These are phyloP conservation scores for Thielaviopsis punctulata DNA, from an alignment of 2,329 filamentous ascomycete species.

Conservation along the genomic window DNA sequence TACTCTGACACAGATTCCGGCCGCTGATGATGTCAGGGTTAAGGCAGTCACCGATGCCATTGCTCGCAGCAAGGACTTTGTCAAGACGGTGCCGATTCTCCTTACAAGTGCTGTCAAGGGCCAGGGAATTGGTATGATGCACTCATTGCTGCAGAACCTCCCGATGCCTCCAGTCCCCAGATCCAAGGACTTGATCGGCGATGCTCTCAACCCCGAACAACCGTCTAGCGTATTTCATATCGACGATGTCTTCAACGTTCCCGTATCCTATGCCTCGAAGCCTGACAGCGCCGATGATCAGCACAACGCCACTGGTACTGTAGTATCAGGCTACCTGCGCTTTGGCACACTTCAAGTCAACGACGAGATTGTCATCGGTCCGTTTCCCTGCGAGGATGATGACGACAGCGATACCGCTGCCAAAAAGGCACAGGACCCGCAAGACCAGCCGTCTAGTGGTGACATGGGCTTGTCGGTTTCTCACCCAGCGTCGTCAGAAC, in stretches of 20 bases:
- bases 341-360: conserved; percentile 63
- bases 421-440: conserved; percentile 18
- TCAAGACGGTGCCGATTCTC: conserved; percentile 56
- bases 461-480: conserved; percentile 26
- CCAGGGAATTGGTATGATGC: conserved; percentile 61
- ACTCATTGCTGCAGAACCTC: conserved; percentile 62
- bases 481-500: conserved; percentile 35
- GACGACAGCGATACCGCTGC: not conserved
- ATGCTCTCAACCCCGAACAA: conserved; percentile 38
- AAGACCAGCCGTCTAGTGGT: conserved; percentile 25
- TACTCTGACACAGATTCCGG: conserved; percentile 39
- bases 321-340: conserved; percentile 73
- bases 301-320: conserved; percentile 39
- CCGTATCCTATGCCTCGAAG: conserved; percentile 33
- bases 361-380: conserved; percentile 62
- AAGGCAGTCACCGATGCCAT: conserved; percentile 37
- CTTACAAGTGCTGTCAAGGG: conserved; percentile 79
- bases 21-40: conserved; percentile 39
- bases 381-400: conserved; percentile 43
- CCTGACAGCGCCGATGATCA: conserved; percentile 17
- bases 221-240: conserved; percentile 64
- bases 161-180: conserved; percentile 46
- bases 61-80: conserved; percentile 22
- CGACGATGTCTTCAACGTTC: conserved; percentile 72
- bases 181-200: conserved; percentile 35